Evolutionary conservation across 352 stramenopile species (phyloP).

Genomic region (Aphanomyces euteiches): DNA sequence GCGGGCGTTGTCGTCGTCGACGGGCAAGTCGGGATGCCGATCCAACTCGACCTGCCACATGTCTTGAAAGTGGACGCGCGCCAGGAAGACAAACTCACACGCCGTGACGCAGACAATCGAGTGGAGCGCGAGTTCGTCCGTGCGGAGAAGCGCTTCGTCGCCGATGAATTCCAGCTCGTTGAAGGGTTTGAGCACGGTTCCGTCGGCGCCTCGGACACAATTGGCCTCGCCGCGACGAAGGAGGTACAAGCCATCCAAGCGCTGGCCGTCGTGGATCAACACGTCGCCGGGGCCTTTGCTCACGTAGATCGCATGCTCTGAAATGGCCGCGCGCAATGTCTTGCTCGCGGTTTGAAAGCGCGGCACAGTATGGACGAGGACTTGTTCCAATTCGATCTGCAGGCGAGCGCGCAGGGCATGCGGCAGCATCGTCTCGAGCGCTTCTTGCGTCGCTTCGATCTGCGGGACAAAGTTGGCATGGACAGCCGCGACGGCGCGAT

Average conservation of each 20-base stretch:
- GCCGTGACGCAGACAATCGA: conserved; percentile 12
- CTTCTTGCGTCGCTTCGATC: conserved; percentile 18
- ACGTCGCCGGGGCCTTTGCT: conserved; percentile 25
- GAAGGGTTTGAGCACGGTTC: conserved; percentile 1
- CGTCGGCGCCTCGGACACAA: not conserved
- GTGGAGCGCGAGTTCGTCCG: not conserved
- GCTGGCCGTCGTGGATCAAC: not conserved
- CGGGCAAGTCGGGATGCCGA: not conserved
- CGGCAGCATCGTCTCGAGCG: conserved; percentile 19
- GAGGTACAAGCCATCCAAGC: conserved; percentile 17
- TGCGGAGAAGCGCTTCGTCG: conserved; percentile 19
- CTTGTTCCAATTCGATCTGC: conserved; percentile 28
- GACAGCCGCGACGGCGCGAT: conserved; percentile 14
- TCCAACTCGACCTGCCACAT: conserved; percentile 13
- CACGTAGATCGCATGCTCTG: conserved; percentile 23
- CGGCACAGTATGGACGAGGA: conserved; percentile 20
- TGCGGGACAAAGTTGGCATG: conserved; percentile 18
- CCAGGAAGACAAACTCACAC: conserved; percentile 25
- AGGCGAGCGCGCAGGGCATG: conserved; percentile 7
- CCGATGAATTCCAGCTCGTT: conserved; percentile 8
- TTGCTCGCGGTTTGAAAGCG: conserved; percentile 12
- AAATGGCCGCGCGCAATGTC: conserved; percentile 22
- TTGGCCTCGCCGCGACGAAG: conserved; percentile 11
- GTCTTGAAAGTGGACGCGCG: conserved; percentile 17
- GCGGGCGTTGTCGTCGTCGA: not conserved